phyloP scores from a whole-genome alignment of 106 monocot species.

The Dendrobium huoshanense region DNA sequence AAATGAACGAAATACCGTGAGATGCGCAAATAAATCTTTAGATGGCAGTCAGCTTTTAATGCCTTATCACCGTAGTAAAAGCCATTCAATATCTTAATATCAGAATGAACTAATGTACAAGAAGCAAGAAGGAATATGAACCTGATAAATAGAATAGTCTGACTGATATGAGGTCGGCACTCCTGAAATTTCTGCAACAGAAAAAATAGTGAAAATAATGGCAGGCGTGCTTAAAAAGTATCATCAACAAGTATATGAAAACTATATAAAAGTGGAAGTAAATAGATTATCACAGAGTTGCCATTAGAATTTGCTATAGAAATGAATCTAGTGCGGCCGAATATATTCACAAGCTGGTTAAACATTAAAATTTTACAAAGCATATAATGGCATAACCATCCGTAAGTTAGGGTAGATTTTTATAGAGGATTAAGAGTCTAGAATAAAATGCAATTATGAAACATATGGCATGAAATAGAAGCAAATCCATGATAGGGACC shows the following conservation, averaged over 20 bases:
- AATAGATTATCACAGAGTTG: background rate
- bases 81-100: background rate
- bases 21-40: background rate
- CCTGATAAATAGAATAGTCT: slow-evolving; percentile 1
- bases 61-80: background rate
- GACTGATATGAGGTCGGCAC: background rate
- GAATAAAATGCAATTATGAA: no score
- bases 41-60: background rate
- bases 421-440: no score
- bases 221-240: background rate
- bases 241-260: background rate
- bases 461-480: no score
- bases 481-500: no score
- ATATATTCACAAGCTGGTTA: background rate
- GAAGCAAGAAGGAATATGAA: background rate
- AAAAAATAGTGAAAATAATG: background rate
- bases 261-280: background rate
- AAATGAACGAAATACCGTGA: no score
- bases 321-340: background rate
- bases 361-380: no score
- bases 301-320: background rate
- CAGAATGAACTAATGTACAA: background rate
- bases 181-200: background rate
- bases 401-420: no score
- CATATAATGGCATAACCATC: no score